Evolutionary conservation across 495 filamentous ascomycete genomes (phyloP).

Genomic region (Darksidea phi): DNA sequence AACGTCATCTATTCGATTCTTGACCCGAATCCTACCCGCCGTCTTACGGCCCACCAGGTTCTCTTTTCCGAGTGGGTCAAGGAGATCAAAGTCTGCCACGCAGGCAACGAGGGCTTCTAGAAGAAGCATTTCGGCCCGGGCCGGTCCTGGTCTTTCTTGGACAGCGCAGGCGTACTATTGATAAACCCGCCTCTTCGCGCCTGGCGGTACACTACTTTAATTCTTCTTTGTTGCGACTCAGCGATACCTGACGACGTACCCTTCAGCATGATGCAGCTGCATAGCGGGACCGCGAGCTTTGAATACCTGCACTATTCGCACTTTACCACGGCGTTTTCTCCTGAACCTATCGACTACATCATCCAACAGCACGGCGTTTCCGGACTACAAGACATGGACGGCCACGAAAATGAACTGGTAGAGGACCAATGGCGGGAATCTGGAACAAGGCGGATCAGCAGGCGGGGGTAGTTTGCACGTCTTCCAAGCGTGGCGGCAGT

Average conservation of each 20-base stretch:
- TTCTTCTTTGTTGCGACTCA: constrained; percentile 16
- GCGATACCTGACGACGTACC: not conserved
- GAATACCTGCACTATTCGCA: constrained; percentile 2
- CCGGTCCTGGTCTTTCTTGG: not conserved
- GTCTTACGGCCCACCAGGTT: constrained; percentile 93
- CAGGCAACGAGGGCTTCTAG: constrained; percentile 84
- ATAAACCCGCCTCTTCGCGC: not conserved
- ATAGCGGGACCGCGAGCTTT: constrained; percentile 15
- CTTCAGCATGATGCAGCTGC: constrained; percentile 21
- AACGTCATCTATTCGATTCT: constrained; percentile 99
- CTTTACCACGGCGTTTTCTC: constrained; percentile 31
- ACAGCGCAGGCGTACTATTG: constrained; percentile 10
- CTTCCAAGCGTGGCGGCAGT: not conserved
- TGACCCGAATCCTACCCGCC: constrained; percentile 87
- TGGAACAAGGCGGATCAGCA: constrained; percentile 9
- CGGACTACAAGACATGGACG: constrained; percentile 6
- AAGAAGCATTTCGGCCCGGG: not conserved
- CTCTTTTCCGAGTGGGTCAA: constrained; percentile 98
- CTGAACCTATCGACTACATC: not conserved
- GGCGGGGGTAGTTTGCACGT: constrained; percentile 3
- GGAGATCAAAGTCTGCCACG: constrained; percentile 93
- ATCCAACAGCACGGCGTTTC: constrained; percentile 29
- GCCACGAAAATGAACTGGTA: constrained; percentile 13
- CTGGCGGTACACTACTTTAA: not conserved
- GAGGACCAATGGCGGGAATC: constrained; percentile 22